Conservation (phyloP, 306 rosid genomes). For the Inga laurina region DNA sequence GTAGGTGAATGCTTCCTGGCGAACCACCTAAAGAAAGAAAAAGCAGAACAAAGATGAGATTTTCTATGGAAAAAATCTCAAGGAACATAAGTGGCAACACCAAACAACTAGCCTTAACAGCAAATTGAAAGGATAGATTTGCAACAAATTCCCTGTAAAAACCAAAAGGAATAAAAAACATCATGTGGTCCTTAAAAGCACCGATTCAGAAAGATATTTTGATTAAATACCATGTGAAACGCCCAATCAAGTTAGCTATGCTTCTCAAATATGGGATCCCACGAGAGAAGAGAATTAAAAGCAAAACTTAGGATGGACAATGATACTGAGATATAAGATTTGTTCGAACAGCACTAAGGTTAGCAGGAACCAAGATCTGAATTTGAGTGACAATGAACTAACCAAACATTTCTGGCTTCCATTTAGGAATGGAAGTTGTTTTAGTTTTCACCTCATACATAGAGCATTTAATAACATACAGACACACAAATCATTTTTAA, state of each 20-base stretch:
- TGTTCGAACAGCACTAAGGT: neutral
- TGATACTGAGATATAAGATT: neutral
- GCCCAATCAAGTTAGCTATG: neutral
- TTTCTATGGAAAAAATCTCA: slow-evolving; percentile 17
- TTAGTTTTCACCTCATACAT: neutral
- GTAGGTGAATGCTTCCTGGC: slow-evolving; percentile 79
- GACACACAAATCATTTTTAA: neutral
- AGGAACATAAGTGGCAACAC: slow-evolving; percentile 18
- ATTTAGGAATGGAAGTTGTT: neutral
- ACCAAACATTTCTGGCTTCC: neutral
- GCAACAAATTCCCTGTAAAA: neutral
- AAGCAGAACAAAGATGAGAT: slow-evolving; percentile 28
- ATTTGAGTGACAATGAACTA: neutral
- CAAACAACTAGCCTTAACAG: slow-evolving; percentile 12
- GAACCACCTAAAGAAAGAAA: slow-evolving; percentile 65
- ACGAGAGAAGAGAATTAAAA: neutral
- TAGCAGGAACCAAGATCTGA: neutral
- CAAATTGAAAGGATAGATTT: neutral
- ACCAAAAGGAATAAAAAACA: slow-evolving; percentile 7
- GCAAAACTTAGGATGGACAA: neutral
- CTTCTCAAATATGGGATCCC: neutral
- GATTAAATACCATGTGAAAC: neutral
- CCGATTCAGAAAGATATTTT: neutral
- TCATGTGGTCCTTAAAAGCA: neutral
- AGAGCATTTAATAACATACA: neutral